Conservation (phyloP, 192 early-diverging fungal species). For the Coemansia sp. region DNA sequence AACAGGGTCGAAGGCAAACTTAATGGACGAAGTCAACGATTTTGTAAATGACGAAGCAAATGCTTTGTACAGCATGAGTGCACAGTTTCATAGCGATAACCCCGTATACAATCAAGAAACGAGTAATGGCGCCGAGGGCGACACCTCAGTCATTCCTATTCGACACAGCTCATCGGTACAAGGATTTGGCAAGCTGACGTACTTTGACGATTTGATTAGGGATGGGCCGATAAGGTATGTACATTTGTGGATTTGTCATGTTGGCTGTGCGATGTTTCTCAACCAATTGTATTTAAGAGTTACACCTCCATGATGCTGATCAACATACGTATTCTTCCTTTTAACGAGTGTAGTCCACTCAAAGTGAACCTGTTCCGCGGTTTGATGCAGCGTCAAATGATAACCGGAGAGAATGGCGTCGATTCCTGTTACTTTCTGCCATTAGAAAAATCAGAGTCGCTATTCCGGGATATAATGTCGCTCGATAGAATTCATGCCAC, state of each 20-base stretch:
- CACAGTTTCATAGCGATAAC: neutral
- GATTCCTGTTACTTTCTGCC: conserved; percentile 27
- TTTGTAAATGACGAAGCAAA: neutral
- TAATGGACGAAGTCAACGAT: neutral
- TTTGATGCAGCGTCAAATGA: conserved; percentile 28
- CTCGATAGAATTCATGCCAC: conserved; percentile 50
- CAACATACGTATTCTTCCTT: neutral
- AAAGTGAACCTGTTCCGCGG: conserved; percentile 36
- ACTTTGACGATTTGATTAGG: neutral
- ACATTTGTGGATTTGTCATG: neutral
- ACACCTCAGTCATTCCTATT: neutral
- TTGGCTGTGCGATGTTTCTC: neutral
- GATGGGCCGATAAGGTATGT: conserved; percentile 12
- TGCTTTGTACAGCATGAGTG: neutral
- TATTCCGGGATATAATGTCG: conserved; percentile 34
- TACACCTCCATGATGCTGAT: neutral
- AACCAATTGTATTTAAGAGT: neutral
- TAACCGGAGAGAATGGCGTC: conserved; percentile 8
- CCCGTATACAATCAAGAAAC: neutral
- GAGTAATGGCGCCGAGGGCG: neutral
- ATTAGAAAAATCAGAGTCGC: conserved; percentile 23
- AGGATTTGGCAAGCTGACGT: neutral
- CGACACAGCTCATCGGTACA: neutral
- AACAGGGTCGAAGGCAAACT: neutral
- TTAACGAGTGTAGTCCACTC: conserved; percentile 15